These are phyloP conservation scores for Fusarium haematococcum DNA, from an alignment of 2,329 filamentous ascomycete species.

Conservation along the genomic window DNA sequence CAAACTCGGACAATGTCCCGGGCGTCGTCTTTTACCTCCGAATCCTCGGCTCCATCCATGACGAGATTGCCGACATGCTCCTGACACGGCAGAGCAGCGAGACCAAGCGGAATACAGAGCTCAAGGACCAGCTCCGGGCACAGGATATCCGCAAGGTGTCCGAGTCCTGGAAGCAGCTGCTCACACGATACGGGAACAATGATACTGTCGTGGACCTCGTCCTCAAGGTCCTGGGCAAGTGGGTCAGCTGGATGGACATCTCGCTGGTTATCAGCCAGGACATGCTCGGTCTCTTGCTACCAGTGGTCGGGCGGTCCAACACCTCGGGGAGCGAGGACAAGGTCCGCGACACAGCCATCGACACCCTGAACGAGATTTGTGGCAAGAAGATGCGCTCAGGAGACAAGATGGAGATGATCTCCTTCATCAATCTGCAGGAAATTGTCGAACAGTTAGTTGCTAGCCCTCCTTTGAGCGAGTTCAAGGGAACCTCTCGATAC, in stretches of 20 bases:
- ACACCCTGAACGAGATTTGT: constrained; percentile 95
- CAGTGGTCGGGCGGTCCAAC: constrained; percentile 83
- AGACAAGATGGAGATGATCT: constrained; percentile 95
- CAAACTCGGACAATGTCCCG: constrained; percentile 75
- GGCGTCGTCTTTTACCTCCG: constrained; percentile 91
- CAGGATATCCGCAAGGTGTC: constrained; percentile 92
- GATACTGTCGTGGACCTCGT: constrained; percentile 86
- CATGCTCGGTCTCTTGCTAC: constrained; percentile 86
- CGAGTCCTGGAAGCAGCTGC: constrained; percentile 89
- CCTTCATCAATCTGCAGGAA: constrained; percentile 86
- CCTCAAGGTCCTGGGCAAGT: constrained; percentile 91
- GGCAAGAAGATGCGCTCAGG: constrained; percentile 96
- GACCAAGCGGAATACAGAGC: constrained; percentile 84
- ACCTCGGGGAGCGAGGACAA: constrained; percentile 75
- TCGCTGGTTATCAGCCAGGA: constrained; percentile 89
- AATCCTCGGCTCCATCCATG: constrained; percentile 89
- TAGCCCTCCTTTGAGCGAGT: constrained; percentile 83
- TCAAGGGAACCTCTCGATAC: constrained; percentile 85
- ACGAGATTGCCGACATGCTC: constrained; percentile 95
- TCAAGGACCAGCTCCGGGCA: constrained; percentile 90
- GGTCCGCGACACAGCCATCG: constrained; percentile 90
- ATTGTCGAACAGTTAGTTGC: constrained; percentile 88
- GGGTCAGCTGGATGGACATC: constrained; percentile 99
- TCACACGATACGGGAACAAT: constrained; percentile 80
- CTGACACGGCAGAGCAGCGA: constrained; percentile 82